phyloP scores from a whole-genome alignment of 345 rosid species.

The Corymbia maculata region DNA sequence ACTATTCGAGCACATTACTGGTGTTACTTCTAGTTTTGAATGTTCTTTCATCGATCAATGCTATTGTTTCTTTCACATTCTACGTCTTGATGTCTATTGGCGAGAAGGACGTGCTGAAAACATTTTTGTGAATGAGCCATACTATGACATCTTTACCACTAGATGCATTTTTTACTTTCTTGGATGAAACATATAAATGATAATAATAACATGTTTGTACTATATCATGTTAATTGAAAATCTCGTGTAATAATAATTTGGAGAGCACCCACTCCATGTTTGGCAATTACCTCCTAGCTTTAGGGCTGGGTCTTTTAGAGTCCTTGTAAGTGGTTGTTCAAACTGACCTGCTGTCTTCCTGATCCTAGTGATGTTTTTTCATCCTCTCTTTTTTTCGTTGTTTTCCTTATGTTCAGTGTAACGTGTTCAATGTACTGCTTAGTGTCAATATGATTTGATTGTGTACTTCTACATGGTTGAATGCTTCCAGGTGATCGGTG shows the following conservation, averaged over 20 bases:
- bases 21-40: not conserved
- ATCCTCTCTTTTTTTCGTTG: too few species aligned
- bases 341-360: too few species aligned
- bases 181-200: too few species aligned
- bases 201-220: too few species aligned
- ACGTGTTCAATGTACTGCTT: not conserved
- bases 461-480: not conserved
- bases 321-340: too few species aligned
- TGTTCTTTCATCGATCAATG: not conserved
- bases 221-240: too few species aligned
- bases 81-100: not conserved
- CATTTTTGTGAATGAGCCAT: not conserved
- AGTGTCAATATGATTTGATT: not conserved
- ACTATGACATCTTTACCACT: not conserved
- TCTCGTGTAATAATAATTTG: too few species aligned
- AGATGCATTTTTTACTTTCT: not conserved
- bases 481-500: constrained; percentile 73
- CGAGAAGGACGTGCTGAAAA: too few species aligned
- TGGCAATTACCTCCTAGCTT: too few species aligned
- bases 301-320: too few species aligned
- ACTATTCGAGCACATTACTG: not conserved
- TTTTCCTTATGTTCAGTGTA: not conserved
- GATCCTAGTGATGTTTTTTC: too few species aligned
- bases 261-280: too few species aligned
- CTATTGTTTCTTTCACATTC: not conserved